phyloP scores from a whole-genome alignment of 345 rosid species.

The Eutrema yunnanense region DNA sequence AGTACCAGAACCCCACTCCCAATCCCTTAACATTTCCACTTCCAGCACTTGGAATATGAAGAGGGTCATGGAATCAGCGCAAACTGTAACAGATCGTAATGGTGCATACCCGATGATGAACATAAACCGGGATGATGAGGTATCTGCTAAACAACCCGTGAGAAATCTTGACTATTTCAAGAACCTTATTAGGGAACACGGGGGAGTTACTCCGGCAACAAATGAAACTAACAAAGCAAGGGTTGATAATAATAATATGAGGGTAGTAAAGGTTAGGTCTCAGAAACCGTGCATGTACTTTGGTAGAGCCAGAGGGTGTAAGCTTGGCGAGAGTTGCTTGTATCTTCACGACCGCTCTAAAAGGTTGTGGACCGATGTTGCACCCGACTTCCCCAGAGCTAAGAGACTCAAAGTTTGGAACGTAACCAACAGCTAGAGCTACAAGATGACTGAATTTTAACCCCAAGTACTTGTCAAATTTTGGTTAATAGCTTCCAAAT shows the following conservation, averaged over 20 bases:
- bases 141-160: neutral
- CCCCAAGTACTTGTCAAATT: neutral
- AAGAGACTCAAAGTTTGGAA: slow-evolving; percentile 39
- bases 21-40: neutral
- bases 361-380: slow-evolving; percentile 15
- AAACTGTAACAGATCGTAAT: neutral
- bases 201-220: slow-evolving; percentile 28
- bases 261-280: slow-evolving; percentile 15
- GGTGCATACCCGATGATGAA: neutral
- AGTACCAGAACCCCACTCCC: neutral
- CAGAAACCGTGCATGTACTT: slow-evolving; percentile 41
- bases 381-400: slow-evolving; percentile 22
- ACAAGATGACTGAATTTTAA: neutral
- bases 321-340: slow-evolving; percentile 40
- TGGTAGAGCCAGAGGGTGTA: slow-evolving; percentile 42
- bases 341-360: slow-evolving; percentile 39
- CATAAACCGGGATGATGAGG: neutral
- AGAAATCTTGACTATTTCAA: slow-evolving; percentile 45
- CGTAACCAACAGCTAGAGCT: neutral
- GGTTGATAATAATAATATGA: neutral
- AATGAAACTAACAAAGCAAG: slow-evolving; percentile 6
- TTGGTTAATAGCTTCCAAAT: neutral
- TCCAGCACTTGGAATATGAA: neutral
- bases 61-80: neutral
- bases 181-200: slow-evolving; percentile 58